phyloP scores from a whole-genome alignment of 108 stramenopile genomes.

The Cyclotella choctawhatcheeana region DNA sequence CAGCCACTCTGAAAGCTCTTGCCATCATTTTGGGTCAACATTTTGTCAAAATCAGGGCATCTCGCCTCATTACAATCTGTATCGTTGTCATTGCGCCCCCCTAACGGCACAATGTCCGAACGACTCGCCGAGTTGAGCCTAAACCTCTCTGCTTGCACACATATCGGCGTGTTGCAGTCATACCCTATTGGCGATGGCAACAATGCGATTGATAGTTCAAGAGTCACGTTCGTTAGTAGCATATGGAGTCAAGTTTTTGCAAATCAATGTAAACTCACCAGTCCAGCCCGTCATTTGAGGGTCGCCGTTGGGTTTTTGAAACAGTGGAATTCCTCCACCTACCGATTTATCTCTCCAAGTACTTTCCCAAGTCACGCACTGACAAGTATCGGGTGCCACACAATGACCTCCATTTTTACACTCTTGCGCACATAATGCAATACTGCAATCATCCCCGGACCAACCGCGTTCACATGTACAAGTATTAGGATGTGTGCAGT shows the following conservation, averaged over 20 bases:
- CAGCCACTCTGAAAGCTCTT: slow-evolving; percentile 78
- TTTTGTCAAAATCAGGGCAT: slow-evolving; percentile 55
- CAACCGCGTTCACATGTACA: slow-evolving; percentile 82
- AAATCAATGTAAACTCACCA: too few species aligned
- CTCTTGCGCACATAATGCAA: slow-evolving; percentile 71
- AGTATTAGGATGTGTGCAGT: slow-evolving; percentile 82
- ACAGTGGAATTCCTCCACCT: slow-evolving; percentile 73
- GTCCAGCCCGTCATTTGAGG: slow-evolving; percentile 91
- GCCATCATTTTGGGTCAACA: slow-evolving; percentile 63
- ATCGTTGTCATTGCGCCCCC: slow-evolving; percentile 69
- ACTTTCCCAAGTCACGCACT: slow-evolving; percentile 67
- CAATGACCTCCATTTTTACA: slow-evolving; percentile 82
- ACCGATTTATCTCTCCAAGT: slow-evolving; percentile 68
- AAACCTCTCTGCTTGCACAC: slow-evolving; percentile 79
- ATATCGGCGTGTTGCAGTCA: slow-evolving; percentile 78
- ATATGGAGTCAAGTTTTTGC: too few species aligned
- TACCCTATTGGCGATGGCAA: too few species aligned
- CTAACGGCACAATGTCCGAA: slow-evolving; percentile 47
- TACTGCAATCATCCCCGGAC: slow-evolving; percentile 78
- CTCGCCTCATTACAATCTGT: slow-evolving; percentile 49
- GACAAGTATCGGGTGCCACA: slow-evolving; percentile 85
- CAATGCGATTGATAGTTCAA: too few species aligned
- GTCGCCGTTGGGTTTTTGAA: slow-evolving; percentile 71
- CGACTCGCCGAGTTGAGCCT: slow-evolving; percentile 26
- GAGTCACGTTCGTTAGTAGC: too few species aligned